These are phyloP conservation scores for Termitomyces sp. DNA, from an alignment of 768 basidiomycete genomes.

Conservation along the genomic window DNA sequence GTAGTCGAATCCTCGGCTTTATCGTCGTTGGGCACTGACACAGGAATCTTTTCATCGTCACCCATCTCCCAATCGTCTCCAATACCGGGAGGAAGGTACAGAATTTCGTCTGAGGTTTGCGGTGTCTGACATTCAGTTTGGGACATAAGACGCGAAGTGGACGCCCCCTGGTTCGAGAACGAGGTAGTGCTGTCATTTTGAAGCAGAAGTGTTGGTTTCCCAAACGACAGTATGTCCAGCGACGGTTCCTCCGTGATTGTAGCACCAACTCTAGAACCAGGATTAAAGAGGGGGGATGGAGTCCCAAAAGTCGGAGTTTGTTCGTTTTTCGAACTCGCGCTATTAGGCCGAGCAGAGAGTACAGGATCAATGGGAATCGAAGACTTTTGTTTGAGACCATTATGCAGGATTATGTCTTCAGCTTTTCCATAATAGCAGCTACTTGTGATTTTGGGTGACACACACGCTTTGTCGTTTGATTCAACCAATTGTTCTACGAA, in stretches of 20 bases:
- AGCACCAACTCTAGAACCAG: background rate
- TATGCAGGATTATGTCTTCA: background rate
- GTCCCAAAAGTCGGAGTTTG: conserved; percentile 11
- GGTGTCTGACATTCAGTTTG: background rate
- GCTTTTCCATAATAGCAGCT: background rate
- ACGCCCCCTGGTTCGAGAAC: conserved; percentile 1
- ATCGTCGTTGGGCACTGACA: conserved; percentile 15
- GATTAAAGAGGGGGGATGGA: conserved; percentile 15
- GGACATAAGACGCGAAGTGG: background rate
- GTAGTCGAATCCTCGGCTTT: background rate
- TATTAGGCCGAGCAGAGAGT: background rate
- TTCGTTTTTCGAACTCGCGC: background rate
- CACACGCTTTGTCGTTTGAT: background rate
- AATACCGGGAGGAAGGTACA: conserved; percentile 23
- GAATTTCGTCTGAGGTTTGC: conserved; percentile 7
- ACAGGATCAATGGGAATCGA: background rate
- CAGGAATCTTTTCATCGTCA: conserved; percentile 51
- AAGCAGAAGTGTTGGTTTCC: conserved; percentile 16
- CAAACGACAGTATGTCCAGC: conserved; percentile 12
- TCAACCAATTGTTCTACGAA: conserved; percentile 20
- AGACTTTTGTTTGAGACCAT: background rate
- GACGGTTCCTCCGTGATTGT: background rate
- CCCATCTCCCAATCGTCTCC: conserved; percentile 64
- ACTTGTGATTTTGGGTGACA: background rate
- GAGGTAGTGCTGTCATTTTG: background rate